phyloP scores from a whole-genome alignment of 352 stramenopile genomes.

The Globisporangium acanthophoron region DNA sequence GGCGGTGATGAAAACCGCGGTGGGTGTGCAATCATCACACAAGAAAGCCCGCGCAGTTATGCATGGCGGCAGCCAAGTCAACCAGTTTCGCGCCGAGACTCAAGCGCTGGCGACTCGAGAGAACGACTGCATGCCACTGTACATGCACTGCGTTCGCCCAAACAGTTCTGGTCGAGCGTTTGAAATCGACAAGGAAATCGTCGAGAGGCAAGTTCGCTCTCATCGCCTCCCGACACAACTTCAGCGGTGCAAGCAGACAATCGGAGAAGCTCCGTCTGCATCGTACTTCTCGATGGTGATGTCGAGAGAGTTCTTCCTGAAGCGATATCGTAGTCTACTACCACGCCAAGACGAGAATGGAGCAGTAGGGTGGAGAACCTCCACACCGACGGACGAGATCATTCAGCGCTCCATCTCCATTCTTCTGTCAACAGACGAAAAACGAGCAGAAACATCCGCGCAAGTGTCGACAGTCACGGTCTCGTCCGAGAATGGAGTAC shows the following conservation, averaged over 20 bases:
- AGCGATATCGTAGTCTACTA: slow-evolving; percentile 26
- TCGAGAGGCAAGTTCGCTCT: slow-evolving; percentile 26
- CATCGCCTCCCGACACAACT: slow-evolving; percentile 32
- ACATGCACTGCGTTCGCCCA: slow-evolving; percentile 48
- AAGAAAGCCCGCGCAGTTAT: slow-evolving; percentile 3
- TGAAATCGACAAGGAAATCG: slow-evolving; percentile 18
- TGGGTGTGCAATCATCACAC: not conserved
- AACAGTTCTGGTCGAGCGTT: slow-evolving; percentile 28
- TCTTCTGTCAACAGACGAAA: slow-evolving; percentile 11
- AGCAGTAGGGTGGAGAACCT: not conserved
- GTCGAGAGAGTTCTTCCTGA: slow-evolving; percentile 16
- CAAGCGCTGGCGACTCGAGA: slow-evolving; percentile 17
- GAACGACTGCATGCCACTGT: slow-evolving; percentile 26
- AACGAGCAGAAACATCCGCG: not conserved
- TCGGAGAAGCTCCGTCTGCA: not conserved
- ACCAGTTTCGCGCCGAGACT: slow-evolving; percentile 40
- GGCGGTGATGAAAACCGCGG: not conserved
- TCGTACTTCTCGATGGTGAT: slow-evolving; percentile 26
- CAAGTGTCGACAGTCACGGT: slow-evolving; percentile 9
- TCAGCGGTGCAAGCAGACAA: slow-evolving; percentile 15
- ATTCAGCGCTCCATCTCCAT: slow-evolving; percentile 15
- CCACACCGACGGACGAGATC: slow-evolving; percentile 8
- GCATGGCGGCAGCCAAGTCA: slow-evolving; percentile 14
- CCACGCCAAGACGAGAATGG: not conserved
- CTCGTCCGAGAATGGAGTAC: slow-evolving; percentile 13